Percentiles rank a stretch among this genome's conserved stretches.
These are phyloP conservation scores for Hirsutella rhossiliensis DNA, from an alignment of 2,329 filamentous ascomycete species.

Conservation along the genomic window DNA sequence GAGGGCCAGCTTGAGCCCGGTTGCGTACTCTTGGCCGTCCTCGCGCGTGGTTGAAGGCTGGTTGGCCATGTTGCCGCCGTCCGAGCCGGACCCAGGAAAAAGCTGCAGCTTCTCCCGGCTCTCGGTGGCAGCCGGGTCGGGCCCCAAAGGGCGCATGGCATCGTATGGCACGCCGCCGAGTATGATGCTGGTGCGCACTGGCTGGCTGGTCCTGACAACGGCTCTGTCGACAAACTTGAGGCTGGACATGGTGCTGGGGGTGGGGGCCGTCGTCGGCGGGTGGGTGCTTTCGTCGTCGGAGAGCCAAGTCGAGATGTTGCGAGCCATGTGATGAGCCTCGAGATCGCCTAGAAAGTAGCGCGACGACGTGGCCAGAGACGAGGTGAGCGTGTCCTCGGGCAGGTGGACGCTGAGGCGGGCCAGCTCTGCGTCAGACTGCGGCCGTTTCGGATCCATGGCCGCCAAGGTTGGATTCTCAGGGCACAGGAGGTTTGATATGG, in stretches of 20 bases:
- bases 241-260: slow-evolving; percentile 8
- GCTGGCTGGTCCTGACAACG: slow-evolving; percentile 1
- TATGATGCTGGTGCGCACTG: not conserved
- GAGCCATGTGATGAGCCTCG: slow-evolving; percentile 10
- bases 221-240: slow-evolving; percentile 9
- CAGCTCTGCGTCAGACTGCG: not conserved
- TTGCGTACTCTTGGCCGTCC: slow-evolving; percentile 21
- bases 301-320: slow-evolving; percentile 12
- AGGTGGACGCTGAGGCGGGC: slow-evolving; percentile 13
- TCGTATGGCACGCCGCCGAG: slow-evolving; percentile 4
- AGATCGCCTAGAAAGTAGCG: slow-evolving; percentile 12
- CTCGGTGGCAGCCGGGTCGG: slow-evolving; percentile 7
- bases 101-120: slow-evolving; percentile 16
- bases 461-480: not conserved
- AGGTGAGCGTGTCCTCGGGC: slow-evolving; percentile 12
- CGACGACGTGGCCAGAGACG: slow-evolving; percentile 11
- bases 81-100: slow-evolving; percentile 5
- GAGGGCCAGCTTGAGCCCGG: slow-evolving; percentile 24
- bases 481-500: not conserved
- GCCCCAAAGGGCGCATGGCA: slow-evolving; percentile 6
- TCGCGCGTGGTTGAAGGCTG: not conserved
- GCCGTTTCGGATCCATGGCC: not conserved
- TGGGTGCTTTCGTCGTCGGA: slow-evolving; percentile 10
- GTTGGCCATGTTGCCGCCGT: slow-evolving; percentile 3
- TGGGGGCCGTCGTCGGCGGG: slow-evolving; percentile 10